Percentiles rank a stretch among this genome's conserved stretches.
These are phyloP conservation scores for Themeda triandra DNA, from an alignment of 176 grass and related monocot genomes.

Conservation along the genomic window DNA sequence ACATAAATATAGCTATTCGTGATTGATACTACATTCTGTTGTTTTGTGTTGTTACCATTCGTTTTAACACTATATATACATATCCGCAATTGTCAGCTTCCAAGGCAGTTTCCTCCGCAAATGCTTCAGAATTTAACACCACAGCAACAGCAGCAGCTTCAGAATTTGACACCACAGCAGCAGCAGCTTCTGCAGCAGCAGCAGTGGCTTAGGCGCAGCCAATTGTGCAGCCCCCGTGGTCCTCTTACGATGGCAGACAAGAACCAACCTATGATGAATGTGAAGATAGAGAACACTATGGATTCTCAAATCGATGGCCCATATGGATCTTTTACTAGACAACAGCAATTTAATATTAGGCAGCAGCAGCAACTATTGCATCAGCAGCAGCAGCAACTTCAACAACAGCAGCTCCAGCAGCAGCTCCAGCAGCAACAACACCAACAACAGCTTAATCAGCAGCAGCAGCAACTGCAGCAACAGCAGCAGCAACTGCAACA, in stretches of 20 bases:
- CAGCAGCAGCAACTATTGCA: conserved; percentile 39
- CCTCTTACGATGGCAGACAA: conserved; percentile 66
- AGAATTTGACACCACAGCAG: conserved; percentile 69
- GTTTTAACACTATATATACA: conserved; percentile 13
- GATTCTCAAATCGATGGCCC: conserved; percentile 60
- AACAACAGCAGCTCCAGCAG: conserved; percentile 38
- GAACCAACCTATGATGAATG: conserved; percentile 64
- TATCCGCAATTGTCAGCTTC: conserved; percentile 37
- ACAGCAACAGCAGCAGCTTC: conserved; percentile 47
- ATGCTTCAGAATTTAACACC: conserved; percentile 70
- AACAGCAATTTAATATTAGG: conserved; percentile 52
- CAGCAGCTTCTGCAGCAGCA: conserved; percentile 58
- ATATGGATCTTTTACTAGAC: conserved; percentile 40
- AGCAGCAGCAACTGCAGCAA: conserved; percentile 42
- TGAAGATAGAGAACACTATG: conserved; percentile 82
- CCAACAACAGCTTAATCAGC: conserved; percentile 25
- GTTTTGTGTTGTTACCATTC: background rate
- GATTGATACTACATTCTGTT: background rate
- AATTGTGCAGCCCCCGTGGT: conserved; percentile 65
- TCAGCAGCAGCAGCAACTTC: conserved; percentile 30
- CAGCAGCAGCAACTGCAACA: conserved; percentile 34
- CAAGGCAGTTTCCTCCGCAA: conserved; percentile 67
- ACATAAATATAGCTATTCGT: background rate
- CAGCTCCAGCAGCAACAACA: conserved; percentile 41
- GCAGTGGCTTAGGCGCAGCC: conserved; percentile 63